phyloP scores from a whole-genome alignment of 2,329 filamentous ascomycete genomes.

The Didymella sp. region DNA sequence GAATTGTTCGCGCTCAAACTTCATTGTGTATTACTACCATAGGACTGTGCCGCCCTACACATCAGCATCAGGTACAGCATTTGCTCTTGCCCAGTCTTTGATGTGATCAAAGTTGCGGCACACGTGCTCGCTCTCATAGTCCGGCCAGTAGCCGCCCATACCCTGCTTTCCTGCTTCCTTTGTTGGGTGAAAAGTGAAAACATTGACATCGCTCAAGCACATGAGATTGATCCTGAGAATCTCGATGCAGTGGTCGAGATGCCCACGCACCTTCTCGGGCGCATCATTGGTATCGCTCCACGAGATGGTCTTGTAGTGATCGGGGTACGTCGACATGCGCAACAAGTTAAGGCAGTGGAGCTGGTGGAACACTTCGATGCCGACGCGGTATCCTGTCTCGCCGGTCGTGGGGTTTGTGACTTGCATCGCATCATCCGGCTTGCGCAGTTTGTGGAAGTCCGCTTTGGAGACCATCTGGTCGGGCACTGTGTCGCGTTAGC shows the following conservation, averaged over 20 bases:
- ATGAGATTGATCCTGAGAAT: constrained; percentile 48
- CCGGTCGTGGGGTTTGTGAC: constrained; percentile 64
- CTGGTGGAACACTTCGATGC: constrained; percentile 65
- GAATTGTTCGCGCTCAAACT: neutral
- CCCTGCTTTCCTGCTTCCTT: constrained; percentile 26
- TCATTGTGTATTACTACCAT: neutral
- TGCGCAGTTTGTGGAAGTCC: constrained; percentile 62
- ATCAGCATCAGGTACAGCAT: constrained; percentile 42
- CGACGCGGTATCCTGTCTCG: constrained; percentile 65
- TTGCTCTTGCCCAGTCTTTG: constrained; percentile 42
- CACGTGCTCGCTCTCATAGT: constrained; percentile 44
- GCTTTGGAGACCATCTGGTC: constrained; percentile 66
- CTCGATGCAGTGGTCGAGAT: constrained; percentile 48
- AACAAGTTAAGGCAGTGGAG: constrained; percentile 48
- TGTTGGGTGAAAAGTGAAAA: constrained; percentile 42
- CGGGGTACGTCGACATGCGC: constrained; percentile 44
- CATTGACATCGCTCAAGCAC: constrained; percentile 46
- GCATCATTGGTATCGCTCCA: constrained; percentile 39
- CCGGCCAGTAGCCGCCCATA: constrained; percentile 35
- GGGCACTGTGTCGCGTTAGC: constrained; percentile 56
- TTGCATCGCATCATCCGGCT: constrained; percentile 61
- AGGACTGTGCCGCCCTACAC: constrained; percentile 5
- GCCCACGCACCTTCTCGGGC: constrained; percentile 37
- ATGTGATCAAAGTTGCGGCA: constrained; percentile 47
- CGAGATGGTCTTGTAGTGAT: constrained; percentile 40